Conservation (phyloP, 164 flowering plant genomes). For the Vitis riparia region DNA sequence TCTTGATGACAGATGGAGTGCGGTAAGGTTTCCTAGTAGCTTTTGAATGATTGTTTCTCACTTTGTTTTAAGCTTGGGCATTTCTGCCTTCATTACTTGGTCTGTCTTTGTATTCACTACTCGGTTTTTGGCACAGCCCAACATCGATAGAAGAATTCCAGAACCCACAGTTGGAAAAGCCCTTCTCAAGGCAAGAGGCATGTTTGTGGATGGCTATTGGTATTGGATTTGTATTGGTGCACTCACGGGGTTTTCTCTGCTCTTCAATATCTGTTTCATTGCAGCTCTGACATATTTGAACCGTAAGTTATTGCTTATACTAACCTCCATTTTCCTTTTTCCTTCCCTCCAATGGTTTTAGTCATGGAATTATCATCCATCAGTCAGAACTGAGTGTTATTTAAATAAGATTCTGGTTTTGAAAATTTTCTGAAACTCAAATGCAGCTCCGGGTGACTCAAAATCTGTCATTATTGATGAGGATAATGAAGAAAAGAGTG, state of each 20-base stretch:
- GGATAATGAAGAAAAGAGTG: slow-evolving; percentile 11
- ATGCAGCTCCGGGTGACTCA: slow-evolving; percentile 42
- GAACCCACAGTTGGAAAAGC: slow-evolving; percentile 44
- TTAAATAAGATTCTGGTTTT: slow-evolving; percentile 1
- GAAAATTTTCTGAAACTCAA: background rate
- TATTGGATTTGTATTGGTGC: slow-evolving; percentile 58
- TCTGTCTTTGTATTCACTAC: background rate
- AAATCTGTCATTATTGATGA: slow-evolving; percentile 27
- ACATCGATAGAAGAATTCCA: slow-evolving; percentile 11
- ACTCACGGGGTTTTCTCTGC: slow-evolving; percentile 43
- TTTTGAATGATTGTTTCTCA: background rate
- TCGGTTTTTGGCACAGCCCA: slow-evolving; percentile 29
- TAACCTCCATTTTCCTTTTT: no score
- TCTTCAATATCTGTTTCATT: slow-evolving; percentile 49
- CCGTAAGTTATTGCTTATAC: slow-evolving; percentile 29
- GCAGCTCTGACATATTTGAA: slow-evolving; percentile 41
- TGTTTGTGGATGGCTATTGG: slow-evolving; percentile 39
- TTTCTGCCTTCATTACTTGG: background rate
- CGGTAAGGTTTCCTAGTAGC: slow-evolving; percentile 24
- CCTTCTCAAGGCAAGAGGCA: slow-evolving; percentile 46
- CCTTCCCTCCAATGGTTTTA: no score
- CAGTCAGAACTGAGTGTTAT: background rate
- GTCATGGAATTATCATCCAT: background rate
- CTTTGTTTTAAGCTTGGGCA: slow-evolving; percentile 1
- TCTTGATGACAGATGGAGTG: slow-evolving; percentile 56